Evolutionary conservation across 2,329 filamentous ascomycete genomes (phyloP).

Genomic region (Phaeosphaeria sp.): DNA sequence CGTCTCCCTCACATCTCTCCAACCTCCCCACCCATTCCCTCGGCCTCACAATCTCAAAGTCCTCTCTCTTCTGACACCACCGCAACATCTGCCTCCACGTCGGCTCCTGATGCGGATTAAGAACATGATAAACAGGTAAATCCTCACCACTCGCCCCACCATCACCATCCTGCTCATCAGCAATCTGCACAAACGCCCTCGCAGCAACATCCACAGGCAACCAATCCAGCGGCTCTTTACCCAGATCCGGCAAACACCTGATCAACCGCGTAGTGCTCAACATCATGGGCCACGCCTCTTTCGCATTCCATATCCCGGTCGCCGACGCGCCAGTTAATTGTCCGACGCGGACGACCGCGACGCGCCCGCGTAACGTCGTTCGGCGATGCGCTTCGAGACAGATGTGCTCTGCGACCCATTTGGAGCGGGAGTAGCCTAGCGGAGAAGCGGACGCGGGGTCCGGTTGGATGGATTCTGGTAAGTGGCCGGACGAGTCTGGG

Average conservation of each 20-base stretch:
- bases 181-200: conserved; percentile 58
- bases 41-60: conserved; percentile 52
- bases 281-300: conserved; percentile 47
- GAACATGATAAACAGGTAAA: conserved; percentile 55
- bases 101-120: conserved; percentile 55
- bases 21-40: conserved; percentile 54
- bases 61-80: conserved; percentile 50
- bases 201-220: conserved; percentile 43
- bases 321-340: conserved; percentile 49
- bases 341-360: conserved; percentile 47
- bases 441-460: conserved; percentile 54
- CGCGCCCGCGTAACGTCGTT: conserved; percentile 36
- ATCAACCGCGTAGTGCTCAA: conserved; percentile 39
- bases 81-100: conserved; percentile 57
- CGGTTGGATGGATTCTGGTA: conserved; percentile 53
- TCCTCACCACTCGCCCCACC: conserved; percentile 1
- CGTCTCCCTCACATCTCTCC: conserved; percentile 35
- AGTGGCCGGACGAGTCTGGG: conserved; percentile 14
- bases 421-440: conserved; percentile 63
- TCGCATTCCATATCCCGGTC: conserved; percentile 39
- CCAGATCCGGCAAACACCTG: conserved; percentile 38
- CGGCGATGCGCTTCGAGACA: conserved; percentile 50
- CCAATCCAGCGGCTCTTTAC: conserved; percentile 39
- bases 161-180: conserved; percentile 13
- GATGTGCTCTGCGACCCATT: conserved; percentile 65